Conservation (phyloP, 768 basidiomycete genomes). For the Lactarius psammicola region DNA sequence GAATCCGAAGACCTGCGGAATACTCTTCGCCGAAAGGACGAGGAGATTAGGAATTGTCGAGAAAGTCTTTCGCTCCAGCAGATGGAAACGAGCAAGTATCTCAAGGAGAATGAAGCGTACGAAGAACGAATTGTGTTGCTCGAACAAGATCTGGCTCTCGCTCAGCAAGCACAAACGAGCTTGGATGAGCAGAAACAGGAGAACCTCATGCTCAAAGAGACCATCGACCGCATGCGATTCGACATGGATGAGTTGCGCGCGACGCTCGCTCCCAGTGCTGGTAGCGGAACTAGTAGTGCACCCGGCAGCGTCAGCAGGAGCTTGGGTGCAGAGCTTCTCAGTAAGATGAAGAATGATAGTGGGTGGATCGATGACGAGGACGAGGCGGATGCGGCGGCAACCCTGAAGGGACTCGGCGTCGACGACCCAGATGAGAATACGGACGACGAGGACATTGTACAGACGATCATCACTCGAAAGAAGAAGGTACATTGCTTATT, state of each 20-base stretch:
- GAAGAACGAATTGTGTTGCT: slow-evolving; percentile 69
- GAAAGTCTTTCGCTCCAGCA: slow-evolving; percentile 60
- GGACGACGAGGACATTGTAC: slow-evolving; percentile 72
- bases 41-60: slow-evolving; percentile 61
- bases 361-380: slow-evolving; percentile 42
- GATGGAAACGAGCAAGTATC: slow-evolving; percentile 64
- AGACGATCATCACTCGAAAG: slow-evolving; percentile 86
- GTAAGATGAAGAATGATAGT: slow-evolving; percentile 52
- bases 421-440: slow-evolving; percentile 51
- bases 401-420: slow-evolving; percentile 38
- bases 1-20: slow-evolving; percentile 78
- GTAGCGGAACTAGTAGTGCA: slow-evolving; percentile 50
- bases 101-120: slow-evolving; percentile 63
- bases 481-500: slow-evolving; percentile 53
- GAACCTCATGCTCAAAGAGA: slow-evolving; percentile 90
- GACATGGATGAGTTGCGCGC: slow-evolving; percentile 90
- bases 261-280: slow-evolving; percentile 39
- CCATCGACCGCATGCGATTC: slow-evolving; percentile 90
- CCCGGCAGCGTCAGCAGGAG: slow-evolving; percentile 68
- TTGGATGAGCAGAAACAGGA: slow-evolving; percentile 94
- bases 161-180: slow-evolving; percentile 67
- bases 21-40: slow-evolving; percentile 70
- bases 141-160: slow-evolving; percentile 67
- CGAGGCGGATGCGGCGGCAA: slow-evolving; percentile 37
- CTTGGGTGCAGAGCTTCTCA: slow-evolving; percentile 68